Evolutionary conservation across 208 protist species (phyloP).

Genomic region (Entamoeba moshkovskii): DNA sequence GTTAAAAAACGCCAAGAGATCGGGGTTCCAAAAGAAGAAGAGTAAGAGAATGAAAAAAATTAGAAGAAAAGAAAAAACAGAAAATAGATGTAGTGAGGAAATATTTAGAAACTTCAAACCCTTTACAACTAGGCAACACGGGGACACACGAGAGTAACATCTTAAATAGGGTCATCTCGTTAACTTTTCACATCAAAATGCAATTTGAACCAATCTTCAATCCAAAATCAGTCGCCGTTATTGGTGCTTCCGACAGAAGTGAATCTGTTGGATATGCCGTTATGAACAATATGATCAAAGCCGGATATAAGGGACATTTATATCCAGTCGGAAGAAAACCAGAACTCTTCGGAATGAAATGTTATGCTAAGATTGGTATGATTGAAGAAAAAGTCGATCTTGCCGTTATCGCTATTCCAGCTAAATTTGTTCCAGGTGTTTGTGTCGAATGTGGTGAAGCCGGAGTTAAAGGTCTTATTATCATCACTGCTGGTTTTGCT

Average conservation of each 20-base stretch:
- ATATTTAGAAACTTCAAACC: too few relatives aligned
- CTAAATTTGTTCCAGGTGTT: conserved; percentile 2
- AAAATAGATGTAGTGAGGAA: too few relatives aligned
- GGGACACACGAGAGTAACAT: too few relatives aligned
- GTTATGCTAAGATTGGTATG: conserved; percentile 10
- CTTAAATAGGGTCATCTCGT: too few relatives aligned
- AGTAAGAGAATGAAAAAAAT: too few relatives aligned
- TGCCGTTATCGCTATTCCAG: conserved; percentile 25
- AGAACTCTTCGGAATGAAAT: conserved; percentile 18
- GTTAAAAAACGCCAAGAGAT: too few relatives aligned
- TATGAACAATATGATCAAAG: conserved; percentile 20
- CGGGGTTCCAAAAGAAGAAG: too few relatives aligned
- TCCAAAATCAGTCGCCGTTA: conserved; percentile 29
- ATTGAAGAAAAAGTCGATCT: conserved; percentile 23
- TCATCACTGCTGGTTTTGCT: conserved; percentile 36
- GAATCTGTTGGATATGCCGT: conserved; percentile 30
- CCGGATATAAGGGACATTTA: conserved; percentile 20
- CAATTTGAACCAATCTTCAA: conserved; percentile 13
- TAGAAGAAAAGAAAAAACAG: too few relatives aligned
- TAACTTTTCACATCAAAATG: background rate
- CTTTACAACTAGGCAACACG: too few relatives aligned
- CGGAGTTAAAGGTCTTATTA: conserved; percentile 8
- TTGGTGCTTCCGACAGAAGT: conserved; percentile 25
- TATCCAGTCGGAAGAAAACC: conserved; percentile 27
- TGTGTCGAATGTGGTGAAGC: conserved; percentile 24